phyloP scores from a whole-genome alignment of 2,329 filamentous ascomycete genomes.

The Rhynchosporium graminicola region DNA sequence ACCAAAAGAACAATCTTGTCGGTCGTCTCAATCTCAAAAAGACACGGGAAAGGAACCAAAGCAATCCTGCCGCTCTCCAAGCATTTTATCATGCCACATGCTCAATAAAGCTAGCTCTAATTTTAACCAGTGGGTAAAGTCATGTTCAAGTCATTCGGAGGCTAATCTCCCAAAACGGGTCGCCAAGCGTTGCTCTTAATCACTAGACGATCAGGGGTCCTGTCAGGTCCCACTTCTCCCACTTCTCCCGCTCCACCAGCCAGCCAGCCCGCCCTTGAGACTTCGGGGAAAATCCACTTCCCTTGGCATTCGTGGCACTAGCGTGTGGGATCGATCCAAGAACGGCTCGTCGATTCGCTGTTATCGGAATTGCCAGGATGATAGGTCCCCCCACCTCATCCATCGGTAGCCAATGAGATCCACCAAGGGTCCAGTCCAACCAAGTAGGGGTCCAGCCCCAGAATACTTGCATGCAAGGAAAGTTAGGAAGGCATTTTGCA shows the following conservation, averaged over 20 bases:
- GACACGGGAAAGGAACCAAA: not conserved
- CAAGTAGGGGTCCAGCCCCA: slow-evolving; percentile 8
- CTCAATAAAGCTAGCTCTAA: not conserved
- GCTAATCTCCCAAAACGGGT: slow-evolving; percentile 5
- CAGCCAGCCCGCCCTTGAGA: not conserved
- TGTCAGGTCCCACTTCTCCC: not conserved
- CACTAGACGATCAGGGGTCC: not conserved
- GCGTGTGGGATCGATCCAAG: not conserved
- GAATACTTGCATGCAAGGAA: not conserved
- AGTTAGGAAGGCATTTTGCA: not conserved
- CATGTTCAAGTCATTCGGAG: not conserved
- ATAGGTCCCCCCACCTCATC: too few relatives aligned
- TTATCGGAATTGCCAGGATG: not conserved
- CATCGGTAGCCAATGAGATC: slow-evolving; percentile 2
- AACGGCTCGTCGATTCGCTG: not conserved
- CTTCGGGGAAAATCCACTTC: not conserved
- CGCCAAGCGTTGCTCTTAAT: slow-evolving; percentile 5
- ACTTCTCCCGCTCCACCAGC: not conserved
- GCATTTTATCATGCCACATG: not conserved
- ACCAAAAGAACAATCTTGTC: slow-evolving; percentile 2
- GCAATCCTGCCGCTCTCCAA: not conserved
- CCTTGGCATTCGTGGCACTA: too few relatives aligned
- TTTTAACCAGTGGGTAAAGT: not conserved
- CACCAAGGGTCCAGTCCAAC: not conserved
- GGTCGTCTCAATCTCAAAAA: not conserved